These are phyloP conservation scores for Bertia moriformis DNA, from an alignment of 2,329 filamentous ascomycete species.

Conservation along the genomic window DNA sequence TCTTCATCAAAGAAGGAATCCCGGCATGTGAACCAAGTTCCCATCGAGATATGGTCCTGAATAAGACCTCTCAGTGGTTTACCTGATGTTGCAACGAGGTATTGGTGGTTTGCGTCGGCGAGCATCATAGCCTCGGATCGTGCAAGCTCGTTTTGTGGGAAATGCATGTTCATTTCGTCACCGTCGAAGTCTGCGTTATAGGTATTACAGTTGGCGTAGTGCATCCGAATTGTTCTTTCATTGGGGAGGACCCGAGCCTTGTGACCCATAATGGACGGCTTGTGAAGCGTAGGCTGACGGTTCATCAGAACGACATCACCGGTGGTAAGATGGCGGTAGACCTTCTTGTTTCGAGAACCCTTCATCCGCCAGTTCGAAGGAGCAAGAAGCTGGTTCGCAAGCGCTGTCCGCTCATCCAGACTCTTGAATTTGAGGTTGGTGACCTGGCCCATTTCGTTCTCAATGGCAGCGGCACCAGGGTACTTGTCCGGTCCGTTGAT, in stretches of 20 bases:
- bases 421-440: constrained; percentile 79
- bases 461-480: constrained; percentile 85
- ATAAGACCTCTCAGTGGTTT: constrained; percentile 91
- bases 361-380: constrained; percentile 49
- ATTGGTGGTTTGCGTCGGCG: constrained; percentile 94
- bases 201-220: constrained; percentile 98
- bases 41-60: constrained; percentile 95
- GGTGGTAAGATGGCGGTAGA: constrained; percentile 87
- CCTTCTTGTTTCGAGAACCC: constrained; percentile 64
- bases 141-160: constrained; percentile 91
- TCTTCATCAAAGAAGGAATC: constrained; percentile 81
- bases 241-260: constrained; percentile 79
- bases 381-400: constrained; percentile 86
- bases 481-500: constrained; percentile 89
- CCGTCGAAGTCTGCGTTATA: constrained; percentile 99
- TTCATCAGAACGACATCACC: constrained; percentile 98
- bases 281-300: constrained; percentile 91
- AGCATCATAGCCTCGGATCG: constrained; percentile 83
- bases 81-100: constrained; percentile 82
- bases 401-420: constrained; percentile 69
- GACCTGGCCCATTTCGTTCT: constrained; percentile 88
- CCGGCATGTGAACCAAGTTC: constrained; percentile 75
- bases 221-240: constrained; percentile 97
- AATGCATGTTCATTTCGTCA: constrained; percentile 99
- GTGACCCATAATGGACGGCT: constrained; percentile 98